Conservation (phyloP, 331 rosid species). For the Cydonia oblonga region DNA sequence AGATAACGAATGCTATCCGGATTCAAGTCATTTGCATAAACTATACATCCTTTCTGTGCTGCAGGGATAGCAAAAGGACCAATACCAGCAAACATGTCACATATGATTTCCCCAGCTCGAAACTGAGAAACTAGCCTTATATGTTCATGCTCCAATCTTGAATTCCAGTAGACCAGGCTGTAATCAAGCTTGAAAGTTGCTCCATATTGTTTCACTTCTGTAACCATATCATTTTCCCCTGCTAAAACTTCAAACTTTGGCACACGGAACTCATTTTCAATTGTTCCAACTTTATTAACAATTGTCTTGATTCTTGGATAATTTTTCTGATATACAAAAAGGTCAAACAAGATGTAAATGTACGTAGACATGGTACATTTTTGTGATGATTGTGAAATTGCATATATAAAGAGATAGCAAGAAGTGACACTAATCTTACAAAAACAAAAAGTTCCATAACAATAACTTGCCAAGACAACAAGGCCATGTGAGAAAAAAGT, state of each 20-base stretch:
- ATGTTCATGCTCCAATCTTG: conserved; percentile 96
- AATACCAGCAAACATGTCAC: conserved; percentile 95
- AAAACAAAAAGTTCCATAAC: neutral
- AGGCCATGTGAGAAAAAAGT: neutral
- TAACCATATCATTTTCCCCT: conserved; percentile 62
- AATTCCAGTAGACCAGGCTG: conserved; percentile 92
- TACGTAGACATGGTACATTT: neutral
- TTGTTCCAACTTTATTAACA: conserved; percentile 86
- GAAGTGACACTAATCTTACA: neutral
- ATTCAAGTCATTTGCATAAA: conserved; percentile 89
- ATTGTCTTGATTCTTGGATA: conserved; percentile 84
- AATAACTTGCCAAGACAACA: neutral
- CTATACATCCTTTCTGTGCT: conserved; percentile 83
- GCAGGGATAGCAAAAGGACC: conserved; percentile 98
- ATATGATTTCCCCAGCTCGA: conserved; percentile 59
- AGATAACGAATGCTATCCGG: conserved; percentile 72
- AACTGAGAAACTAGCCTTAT: conserved; percentile 73
- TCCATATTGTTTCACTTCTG: conserved; percentile 95
- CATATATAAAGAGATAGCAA: neutral
- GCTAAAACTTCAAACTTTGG: conserved; percentile 81
- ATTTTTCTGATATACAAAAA: conserved; percentile 57
- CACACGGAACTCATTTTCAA: conserved; percentile 82
- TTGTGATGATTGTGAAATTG: neutral
- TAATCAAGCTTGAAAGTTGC: conserved; percentile 84
- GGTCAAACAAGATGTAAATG: neutral